Percentiles rank a stretch among this genome's conserved stretches.
Conservation (phyloP, 2,329 filamentous ascomycete species). For the Botrytis cinerea region DNA sequence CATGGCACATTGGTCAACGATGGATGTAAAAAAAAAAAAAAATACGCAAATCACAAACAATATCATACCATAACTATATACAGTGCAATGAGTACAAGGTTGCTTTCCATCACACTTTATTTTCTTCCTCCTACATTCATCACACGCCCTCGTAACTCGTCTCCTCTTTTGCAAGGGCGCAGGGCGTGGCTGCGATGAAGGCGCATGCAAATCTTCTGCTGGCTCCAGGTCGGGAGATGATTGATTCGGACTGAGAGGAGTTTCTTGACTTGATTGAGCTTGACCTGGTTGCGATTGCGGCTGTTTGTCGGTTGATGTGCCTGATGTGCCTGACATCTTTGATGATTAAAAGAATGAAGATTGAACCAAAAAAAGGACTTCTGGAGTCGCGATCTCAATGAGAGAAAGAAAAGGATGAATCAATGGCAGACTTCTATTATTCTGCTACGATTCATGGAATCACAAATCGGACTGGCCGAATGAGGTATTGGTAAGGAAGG, state of each 20-base stretch:
- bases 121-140: slow-evolving; percentile 81
- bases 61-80: slow-evolving; percentile 90
- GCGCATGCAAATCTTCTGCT: slow-evolving; percentile 16
- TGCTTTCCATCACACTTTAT: slow-evolving; percentile 85
- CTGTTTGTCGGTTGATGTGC: slow-evolving; percentile 29
- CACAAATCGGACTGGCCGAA: not conserved
- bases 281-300: not conserved
- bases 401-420: slow-evolving; percentile 8
- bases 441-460: not conserved
- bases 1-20: slow-evolving; percentile 25
- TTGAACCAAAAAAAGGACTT: not conserved
- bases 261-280: slow-evolving; percentile 16
- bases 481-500: slow-evolving; percentile 9
- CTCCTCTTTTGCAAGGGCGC: slow-evolving; percentile 57
- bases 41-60: slow-evolving; percentile 5
- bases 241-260: slow-evolving; percentile 20
- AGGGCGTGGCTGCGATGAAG: slow-evolving; percentile 17
- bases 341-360: slow-evolving; percentile 12
- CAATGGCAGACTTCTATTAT: slow-evolving; percentile 5
- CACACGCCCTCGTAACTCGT: slow-evolving; percentile 77
- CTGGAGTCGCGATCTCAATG: slow-evolving; percentile 4
- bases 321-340: slow-evolving; percentile 30
- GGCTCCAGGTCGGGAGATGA: slow-evolving; percentile 23
- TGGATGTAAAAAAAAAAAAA: not conserved
- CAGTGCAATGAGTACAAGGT: slow-evolving; percentile 91